Conservation (phyloP, 768 basidiomycete species). For the Austroboletus eburneus region DNA sequence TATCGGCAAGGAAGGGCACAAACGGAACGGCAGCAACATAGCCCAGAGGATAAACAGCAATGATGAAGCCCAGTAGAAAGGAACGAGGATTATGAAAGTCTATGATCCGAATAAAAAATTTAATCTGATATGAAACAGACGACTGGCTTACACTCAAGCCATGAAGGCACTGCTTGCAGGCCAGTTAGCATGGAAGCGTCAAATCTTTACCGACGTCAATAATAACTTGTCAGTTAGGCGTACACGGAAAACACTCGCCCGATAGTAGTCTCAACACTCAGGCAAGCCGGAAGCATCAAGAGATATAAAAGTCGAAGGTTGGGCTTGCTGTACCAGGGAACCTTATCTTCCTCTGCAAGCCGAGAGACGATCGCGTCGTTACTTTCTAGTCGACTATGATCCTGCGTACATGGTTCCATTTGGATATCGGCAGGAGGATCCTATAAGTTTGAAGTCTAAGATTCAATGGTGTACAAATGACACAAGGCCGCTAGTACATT, state of each 20-base stretch:
- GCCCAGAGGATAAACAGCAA: not conserved
- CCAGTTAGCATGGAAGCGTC: slow-evolving; percentile 60
- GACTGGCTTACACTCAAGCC: slow-evolving; percentile 46
- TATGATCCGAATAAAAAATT: slow-evolving; percentile 15
- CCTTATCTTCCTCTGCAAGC: slow-evolving; percentile 39
- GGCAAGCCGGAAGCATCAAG: slow-evolving; percentile 43
- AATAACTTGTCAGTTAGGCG: not conserved
- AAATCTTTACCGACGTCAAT: slow-evolving; percentile 9
- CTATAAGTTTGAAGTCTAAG: no score
- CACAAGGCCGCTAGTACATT: no score
- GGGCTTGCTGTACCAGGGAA: slow-evolving; percentile 60
- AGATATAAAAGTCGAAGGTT: no score
- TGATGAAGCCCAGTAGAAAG: slow-evolving; percentile 28
- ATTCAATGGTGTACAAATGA: no score
- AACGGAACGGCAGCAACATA: slow-evolving; percentile 45
- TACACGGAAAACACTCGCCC: slow-evolving; percentile 6
- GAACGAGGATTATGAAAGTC: slow-evolving; percentile 55
- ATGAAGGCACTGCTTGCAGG: slow-evolving; percentile 54
- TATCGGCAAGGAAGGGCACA: not conserved
- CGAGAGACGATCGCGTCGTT: slow-evolving; percentile 14
- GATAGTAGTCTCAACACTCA: slow-evolving; percentile 19
- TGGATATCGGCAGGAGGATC: no score
- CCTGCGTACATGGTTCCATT: no score
- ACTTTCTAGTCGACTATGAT: not conserved
- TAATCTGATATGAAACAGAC: not conserved